A percentile compares a stretch with the other conserved stretches of the same genome.
Evolutionary conservation across 1,139 yeast genomes (phyloP).

Genomic region (Geotrichum fermentans): DNA sequence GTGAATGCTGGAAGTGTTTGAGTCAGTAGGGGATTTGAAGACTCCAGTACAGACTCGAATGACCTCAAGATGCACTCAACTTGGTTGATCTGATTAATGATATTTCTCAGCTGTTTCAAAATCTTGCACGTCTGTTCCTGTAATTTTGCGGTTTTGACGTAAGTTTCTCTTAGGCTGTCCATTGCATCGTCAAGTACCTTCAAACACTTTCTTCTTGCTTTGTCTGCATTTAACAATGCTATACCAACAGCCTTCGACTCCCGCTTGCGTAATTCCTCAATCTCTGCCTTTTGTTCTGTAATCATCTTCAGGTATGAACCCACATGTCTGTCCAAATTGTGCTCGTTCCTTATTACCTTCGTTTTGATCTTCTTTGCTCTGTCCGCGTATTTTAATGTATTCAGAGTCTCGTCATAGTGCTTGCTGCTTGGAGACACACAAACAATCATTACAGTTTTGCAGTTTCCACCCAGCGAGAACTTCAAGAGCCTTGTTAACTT

Average conservation of each 20-base stretch:
- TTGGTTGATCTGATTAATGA: constrained; percentile 26
- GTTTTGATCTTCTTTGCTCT: constrained; percentile 89
- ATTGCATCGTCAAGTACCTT: constrained; percentile 28
- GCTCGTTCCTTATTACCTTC: constrained; percentile 68
- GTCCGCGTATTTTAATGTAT: constrained; percentile 84
- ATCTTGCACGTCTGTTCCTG: constrained; percentile 23
- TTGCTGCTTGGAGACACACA: constrained; percentile 64
- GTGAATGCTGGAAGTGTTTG: constrained; percentile 23
- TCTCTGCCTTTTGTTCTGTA: constrained; percentile 73
- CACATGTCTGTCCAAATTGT: constrained; percentile 76
- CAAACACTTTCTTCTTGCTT: constrained; percentile 22
- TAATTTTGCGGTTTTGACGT: constrained; percentile 22
- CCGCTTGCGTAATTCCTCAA: constrained; percentile 59
- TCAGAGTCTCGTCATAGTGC: constrained; percentile 88
- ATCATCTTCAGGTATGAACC: constrained; percentile 84
- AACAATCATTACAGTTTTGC: constrained; percentile 93
- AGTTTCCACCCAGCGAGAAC: constrained; percentile 89
- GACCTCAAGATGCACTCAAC: constrained; percentile 15
- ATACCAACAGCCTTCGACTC: constrained; percentile 45
- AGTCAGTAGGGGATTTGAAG: constrained; percentile 19
- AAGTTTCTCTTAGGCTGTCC: constrained; percentile 22
- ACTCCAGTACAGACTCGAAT: constrained; percentile 29
- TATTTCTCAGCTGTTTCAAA: constrained; percentile 22
- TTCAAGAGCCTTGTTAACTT: constrained; percentile 50
- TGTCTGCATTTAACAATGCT: constrained; percentile 26